phyloP scores from a whole-genome alignment of 169 alveolate genomes.

The Eimeria praecox region DNA sequence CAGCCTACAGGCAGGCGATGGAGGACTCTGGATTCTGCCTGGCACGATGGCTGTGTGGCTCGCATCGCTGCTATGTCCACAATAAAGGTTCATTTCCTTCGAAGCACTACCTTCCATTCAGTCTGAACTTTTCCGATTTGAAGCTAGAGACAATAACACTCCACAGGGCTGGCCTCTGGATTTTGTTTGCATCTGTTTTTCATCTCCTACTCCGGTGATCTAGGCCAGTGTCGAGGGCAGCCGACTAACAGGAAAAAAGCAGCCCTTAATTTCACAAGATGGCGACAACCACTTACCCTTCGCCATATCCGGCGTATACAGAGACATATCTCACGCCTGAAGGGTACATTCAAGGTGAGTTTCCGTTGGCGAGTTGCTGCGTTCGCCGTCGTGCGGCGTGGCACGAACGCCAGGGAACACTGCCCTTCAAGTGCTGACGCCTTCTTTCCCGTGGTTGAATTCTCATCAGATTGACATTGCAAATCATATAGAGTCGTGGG shows the following conservation, averaged over 20 bases:
- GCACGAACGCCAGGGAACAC: neutral
- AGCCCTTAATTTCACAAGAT: constrained; percentile 11
- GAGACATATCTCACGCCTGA: constrained; percentile 74
- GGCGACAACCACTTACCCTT: constrained; percentile 60
- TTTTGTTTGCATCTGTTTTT: neutral
- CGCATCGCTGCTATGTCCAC: neutral
- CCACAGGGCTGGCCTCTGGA: neutral
- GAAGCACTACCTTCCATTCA: neutral
- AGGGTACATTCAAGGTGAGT: constrained; percentile 56
- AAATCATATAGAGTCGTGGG: neutral
- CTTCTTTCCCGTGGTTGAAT: neutral
- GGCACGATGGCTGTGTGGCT: constrained; percentile 60
- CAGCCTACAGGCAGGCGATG: neutral
- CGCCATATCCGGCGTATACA: constrained; percentile 73
- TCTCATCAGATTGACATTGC: neutral
- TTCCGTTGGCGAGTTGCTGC: neutral
- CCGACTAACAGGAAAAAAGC: neutral
- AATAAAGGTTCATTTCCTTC: neutral
- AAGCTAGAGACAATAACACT: constrained; percentile 11
- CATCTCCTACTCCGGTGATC: neutral
- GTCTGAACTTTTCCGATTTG: neutral
- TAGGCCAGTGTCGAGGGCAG: constrained; percentile 24
- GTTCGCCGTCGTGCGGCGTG: neutral
- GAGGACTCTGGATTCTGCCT: constrained; percentile 7
- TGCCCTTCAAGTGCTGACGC: neutral